Conservation (phyloP, 148 eudicot genomes). For the Rhododendron henanense region DNA sequence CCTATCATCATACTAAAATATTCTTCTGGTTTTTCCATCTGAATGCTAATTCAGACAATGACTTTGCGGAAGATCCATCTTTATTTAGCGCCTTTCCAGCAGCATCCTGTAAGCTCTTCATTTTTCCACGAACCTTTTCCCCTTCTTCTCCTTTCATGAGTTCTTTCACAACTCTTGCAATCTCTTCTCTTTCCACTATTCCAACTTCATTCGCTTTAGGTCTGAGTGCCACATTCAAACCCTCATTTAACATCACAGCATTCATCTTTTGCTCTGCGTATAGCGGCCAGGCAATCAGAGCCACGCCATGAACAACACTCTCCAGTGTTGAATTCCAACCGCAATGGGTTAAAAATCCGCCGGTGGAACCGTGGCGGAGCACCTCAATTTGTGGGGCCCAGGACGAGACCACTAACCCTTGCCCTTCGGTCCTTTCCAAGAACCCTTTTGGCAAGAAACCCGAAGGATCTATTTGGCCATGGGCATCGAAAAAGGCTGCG, state of each 20-base stretch:
- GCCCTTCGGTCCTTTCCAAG: constrained; percentile 24
- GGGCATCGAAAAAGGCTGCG: constrained; percentile 14
- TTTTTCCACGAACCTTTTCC: constrained; percentile 13
- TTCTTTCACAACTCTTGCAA: background rate
- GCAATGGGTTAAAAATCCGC: constrained; percentile 32
- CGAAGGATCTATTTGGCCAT: constrained; percentile 16
- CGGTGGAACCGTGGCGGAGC: constrained; percentile 22
- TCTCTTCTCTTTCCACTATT: constrained; percentile 11
- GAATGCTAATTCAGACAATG: constrained; percentile 18
- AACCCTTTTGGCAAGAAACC: constrained; percentile 35
- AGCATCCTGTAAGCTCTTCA: constrained; percentile 18
- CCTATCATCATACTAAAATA: background rate
- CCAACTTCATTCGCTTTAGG: constrained; percentile 20
- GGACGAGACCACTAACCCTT: constrained; percentile 18
- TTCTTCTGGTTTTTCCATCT: constrained; percentile 17
- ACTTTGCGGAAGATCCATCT: constrained; percentile 25
- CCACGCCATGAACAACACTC: constrained; percentile 25
- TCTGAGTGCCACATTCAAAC: constrained; percentile 25
- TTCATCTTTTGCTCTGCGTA: constrained; percentile 37
- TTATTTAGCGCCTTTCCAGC: constrained; percentile 17
- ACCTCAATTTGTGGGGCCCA: constrained; percentile 41
- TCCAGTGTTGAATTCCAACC: constrained; percentile 39
- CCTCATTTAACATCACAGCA: constrained; percentile 26
- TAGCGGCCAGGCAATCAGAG: constrained; percentile 39
- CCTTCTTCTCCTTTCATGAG: constrained; percentile 38